phyloP scores from a whole-genome alignment of 1,139 yeast genomes.

The Suhomyces chickasaworum region DNA sequence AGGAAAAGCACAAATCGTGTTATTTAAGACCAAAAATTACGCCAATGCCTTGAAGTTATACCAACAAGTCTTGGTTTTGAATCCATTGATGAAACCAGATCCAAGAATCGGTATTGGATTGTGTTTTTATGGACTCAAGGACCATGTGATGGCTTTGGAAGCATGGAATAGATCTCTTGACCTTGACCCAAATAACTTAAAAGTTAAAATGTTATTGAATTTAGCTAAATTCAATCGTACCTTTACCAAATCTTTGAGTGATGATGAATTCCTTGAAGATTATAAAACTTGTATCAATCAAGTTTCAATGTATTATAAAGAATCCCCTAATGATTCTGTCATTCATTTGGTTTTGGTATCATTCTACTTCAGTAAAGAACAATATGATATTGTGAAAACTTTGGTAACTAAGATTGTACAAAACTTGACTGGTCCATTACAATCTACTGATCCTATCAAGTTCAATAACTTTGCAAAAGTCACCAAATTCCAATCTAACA shows the following conservation, averaged over 20 bases:
- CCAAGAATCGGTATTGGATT: slow-evolving; percentile 94
- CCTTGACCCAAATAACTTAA: slow-evolving; percentile 60
- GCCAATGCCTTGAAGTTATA: slow-evolving; percentile 73
- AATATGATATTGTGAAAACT: slow-evolving; percentile 58
- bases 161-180: slow-evolving; percentile 85
- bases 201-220: slow-evolving; percentile 67
- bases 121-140: slow-evolving; percentile 88
- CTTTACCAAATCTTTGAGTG: slow-evolving; percentile 58
- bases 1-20: slow-evolving; percentile 81
- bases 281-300: slow-evolving; percentile 50
- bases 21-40: slow-evolving; percentile 69
- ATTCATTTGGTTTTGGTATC: slow-evolving; percentile 48
- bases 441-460: slow-evolving; percentile 25
- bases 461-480: slow-evolving; percentile 23
- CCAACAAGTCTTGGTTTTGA: slow-evolving; percentile 76
- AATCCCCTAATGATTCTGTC: slow-evolving; percentile 35
- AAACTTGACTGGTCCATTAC: slow-evolving; percentile 34
- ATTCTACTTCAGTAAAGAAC: slow-evolving; percentile 63
- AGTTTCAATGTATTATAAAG: slow-evolving; percentile 32
- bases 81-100: slow-evolving; percentile 83
- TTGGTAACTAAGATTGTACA: slow-evolving; percentile 55
- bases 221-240: slow-evolving; percentile 69
- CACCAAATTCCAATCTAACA: slow-evolving; percentile 34
- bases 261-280: slow-evolving; percentile 55
- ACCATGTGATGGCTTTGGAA: slow-evolving; percentile 68